phyloP scores from a whole-genome alignment of 352 stramenopile genomes.

The Globisporangium solare region DNA sequence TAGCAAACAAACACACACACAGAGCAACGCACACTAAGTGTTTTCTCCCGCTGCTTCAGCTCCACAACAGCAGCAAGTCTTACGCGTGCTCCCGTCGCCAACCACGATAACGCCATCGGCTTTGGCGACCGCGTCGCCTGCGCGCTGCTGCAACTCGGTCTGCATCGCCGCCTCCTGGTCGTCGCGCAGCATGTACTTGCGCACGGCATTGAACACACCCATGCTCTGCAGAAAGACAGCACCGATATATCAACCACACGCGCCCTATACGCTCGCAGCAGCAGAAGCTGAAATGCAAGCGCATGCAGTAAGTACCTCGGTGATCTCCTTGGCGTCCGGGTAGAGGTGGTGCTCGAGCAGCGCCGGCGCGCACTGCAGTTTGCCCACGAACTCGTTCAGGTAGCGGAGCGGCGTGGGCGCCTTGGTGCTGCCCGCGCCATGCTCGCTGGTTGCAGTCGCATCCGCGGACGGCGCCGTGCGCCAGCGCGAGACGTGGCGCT shows the following conservation, averaged over 20 bases:
- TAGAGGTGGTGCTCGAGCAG: constrained; percentile 73
- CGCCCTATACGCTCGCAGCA: background rate
- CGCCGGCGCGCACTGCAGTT: constrained; percentile 62
- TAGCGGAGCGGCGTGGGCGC: constrained; percentile 65
- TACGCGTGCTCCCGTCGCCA: constrained; percentile 76
- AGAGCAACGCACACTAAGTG: constrained; percentile 1
- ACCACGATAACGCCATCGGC: constrained; percentile 75
- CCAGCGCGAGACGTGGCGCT: constrained; percentile 35
- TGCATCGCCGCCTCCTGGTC: constrained; percentile 4
- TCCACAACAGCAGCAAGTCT: background rate
- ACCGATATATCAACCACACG: background rate
- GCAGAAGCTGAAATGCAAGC: background rate
- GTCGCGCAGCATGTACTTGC: constrained; percentile 49
- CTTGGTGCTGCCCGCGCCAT: background rate
- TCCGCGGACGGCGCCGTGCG: background rate
- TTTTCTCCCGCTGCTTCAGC: too few relatives aligned
- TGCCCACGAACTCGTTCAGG: constrained; percentile 81
- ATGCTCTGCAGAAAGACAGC: constrained; percentile 47
- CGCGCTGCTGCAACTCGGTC: background rate
- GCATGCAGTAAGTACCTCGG: constrained; percentile 35
- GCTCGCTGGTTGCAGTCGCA: constrained; percentile 1
- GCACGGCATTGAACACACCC: constrained; percentile 78
- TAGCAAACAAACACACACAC: background rate
- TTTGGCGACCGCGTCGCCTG: constrained; percentile 8
- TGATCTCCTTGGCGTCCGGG: constrained; percentile 81